Conservation (phyloP, 768 basidiomycete genomes). For the Phlebiopsis flavidoalba region DNA sequence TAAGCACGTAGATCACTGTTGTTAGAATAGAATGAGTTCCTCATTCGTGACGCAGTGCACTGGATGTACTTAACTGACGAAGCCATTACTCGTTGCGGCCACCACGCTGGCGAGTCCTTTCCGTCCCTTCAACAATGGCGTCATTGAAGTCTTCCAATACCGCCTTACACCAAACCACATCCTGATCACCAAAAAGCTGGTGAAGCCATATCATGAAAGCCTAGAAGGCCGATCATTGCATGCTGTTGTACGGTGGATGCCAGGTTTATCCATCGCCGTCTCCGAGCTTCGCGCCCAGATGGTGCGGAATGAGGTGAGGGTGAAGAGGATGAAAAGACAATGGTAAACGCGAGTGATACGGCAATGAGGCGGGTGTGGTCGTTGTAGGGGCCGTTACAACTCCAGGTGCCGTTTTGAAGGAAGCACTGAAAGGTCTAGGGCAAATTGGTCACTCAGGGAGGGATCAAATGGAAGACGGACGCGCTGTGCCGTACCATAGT, state of each 20-base stretch:
- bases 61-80: constrained; percentile 51
- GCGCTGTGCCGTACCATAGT: constrained; percentile 45
- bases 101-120: constrained; percentile 49
- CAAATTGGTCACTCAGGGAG: background rate
- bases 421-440: constrained; percentile 59
- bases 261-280: constrained; percentile 47
- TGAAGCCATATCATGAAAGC: constrained; percentile 72
- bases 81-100: constrained; percentile 64
- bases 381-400: constrained; percentile 56
- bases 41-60: background rate
- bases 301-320: constrained; percentile 60
- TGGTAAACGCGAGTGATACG: constrained; percentile 49
- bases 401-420: constrained; percentile 49
- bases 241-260: constrained; percentile 53
- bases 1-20: constrained; percentile 79
- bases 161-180: constrained; percentile 82
- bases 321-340: constrained; percentile 64
- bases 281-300: constrained; percentile 47
- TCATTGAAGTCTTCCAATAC: constrained; percentile 74
- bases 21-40: background rate
- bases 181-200: constrained; percentile 63
- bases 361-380: constrained; percentile 58
- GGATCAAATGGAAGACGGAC: background rate
- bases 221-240: constrained; percentile 75
- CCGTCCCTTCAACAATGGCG: constrained; percentile 50